phyloP scores from a whole-genome alignment of 2,329 filamentous ascomycete genomes.

The Aureobasidium melanogenum region DNA sequence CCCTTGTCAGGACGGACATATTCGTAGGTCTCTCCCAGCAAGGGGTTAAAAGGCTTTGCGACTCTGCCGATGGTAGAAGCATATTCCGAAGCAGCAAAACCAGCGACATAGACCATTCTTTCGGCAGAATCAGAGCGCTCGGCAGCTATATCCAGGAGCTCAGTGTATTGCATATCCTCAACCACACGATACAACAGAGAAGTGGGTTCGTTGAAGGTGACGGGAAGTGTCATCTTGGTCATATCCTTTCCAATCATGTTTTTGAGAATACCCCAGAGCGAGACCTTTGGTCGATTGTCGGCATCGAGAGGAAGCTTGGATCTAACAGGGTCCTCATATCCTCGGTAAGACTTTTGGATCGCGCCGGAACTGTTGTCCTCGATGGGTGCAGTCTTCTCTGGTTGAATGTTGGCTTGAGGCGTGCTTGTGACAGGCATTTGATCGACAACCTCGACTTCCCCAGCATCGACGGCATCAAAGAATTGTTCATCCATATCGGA shows the following conservation, averaged over 20 bases:
- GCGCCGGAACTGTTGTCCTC: conserved; percentile 43
- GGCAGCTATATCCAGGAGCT: conserved; percentile 81
- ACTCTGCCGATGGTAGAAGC: conserved; percentile 94
- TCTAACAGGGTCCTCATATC: conserved; percentile 84
- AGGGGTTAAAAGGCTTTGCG: conserved; percentile 94
- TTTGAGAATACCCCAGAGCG: conserved; percentile 92
- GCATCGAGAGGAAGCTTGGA: conserved; percentile 77
- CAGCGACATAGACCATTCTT: conserved; percentile 86
- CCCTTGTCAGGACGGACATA: conserved; percentile 93
- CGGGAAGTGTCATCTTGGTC: conserved; percentile 98
- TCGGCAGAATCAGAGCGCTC: conserved; percentile 81
- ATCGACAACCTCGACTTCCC: conserved; percentile 72
- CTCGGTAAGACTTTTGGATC: conserved; percentile 70
- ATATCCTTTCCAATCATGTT: conserved; percentile 99
- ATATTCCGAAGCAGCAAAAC: conserved; percentile 93
- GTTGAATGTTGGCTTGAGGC: conserved; percentile 13
- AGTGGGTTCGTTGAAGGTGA: conserved; percentile 97
- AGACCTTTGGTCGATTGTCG: conserved; percentile 88
- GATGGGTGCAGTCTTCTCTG: conserved; percentile 7
- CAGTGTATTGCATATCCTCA: conserved; percentile 96
- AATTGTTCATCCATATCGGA: conserved; percentile 89
- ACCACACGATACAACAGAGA: conserved; percentile 89
- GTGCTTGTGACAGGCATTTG: conserved; percentile 48
- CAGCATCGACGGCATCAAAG: conserved; percentile 92
- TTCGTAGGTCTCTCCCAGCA: conserved; percentile 93